Evolutionary conservation across 1,284 basidiomycete genomes (phyloP), one percentile per base, ranked within the genome.

Genomic region (Pisolithus thermaeus): DNA sequence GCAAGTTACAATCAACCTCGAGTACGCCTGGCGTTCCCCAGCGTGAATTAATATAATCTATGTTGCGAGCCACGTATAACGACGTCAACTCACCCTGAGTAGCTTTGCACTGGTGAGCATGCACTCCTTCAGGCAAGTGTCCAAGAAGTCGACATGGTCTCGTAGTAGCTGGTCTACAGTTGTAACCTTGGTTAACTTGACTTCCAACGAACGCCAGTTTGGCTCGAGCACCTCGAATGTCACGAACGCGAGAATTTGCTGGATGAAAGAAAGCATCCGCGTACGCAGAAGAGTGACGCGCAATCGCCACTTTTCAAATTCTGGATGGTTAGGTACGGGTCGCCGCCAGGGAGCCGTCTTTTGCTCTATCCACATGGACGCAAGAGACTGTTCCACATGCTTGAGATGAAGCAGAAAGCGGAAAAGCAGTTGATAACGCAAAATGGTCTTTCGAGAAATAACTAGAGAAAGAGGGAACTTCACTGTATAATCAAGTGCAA

Each of bases 161-260:
- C 84, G 76, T 66, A 97, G 65, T 20, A 97, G 76, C 65, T 95
- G 90, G 69, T 97, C 95, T 44, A 97, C 94, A 3, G 93, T 97
- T 53, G 82, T 83, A n/a, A 95, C 92, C 58, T 86, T 88, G 39
- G 80, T 78, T 51, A 97, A 68, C 68, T 91, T 91, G 23, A 72
- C 77, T 70, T 95, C 91, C 50, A 97, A 70, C 46, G 75, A 76
- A 27, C 86, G 77, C 92, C 92, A 96, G 63, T 95, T 93, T 3
- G 88, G 85, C 68, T 97, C 95, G n/a, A 97, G 74, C 1, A 97
- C 94, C 68, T 96, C 93, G 58, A 89, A 88, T 1, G 92, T 94
- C 25, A 88, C 84, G 66, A 94, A 97, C 3, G 89, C 90, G 41
- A 95, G 75, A 59, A 97, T 88, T 66, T 97, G 92, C 65, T 96